Evolutionary conservation across 306 rosid genomes (phyloP).

Genomic region (Luffa aegyptiaca): DNA sequence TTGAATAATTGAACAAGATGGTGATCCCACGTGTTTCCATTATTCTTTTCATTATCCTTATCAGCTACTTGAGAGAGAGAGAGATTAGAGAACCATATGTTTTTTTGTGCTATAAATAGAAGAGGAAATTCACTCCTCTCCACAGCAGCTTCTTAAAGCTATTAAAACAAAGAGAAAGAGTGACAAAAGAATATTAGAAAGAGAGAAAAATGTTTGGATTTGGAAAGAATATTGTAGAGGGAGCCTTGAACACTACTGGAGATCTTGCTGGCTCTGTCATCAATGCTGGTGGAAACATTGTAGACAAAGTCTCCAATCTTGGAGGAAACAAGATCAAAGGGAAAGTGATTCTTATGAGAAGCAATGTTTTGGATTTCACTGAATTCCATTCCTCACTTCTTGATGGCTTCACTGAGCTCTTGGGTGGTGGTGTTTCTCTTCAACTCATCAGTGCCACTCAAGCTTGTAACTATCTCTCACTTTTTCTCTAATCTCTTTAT

Average conservation of each 20-base stretch:
- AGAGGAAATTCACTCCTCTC: too few species aligned
- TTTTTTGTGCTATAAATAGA: not conserved
- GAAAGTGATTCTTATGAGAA: conserved; percentile 58
- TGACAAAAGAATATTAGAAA: not conserved
- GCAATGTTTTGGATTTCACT: conserved; percentile 62
- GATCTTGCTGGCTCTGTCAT: too few species aligned
- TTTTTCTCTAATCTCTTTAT: not conserved
- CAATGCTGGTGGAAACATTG: too few species aligned
- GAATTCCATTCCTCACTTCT: conserved; percentile 37
- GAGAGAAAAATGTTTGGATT: not conserved
- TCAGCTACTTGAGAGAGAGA: too few species aligned
- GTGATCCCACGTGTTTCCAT: not conserved
- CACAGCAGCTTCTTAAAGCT: not conserved
- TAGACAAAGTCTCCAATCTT: not conserved
- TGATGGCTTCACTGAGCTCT: conserved; percentile 47
- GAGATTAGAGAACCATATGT: too few species aligned
- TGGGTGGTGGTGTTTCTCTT: conserved; percentile 44
- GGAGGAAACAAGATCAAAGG: conserved; percentile 28
- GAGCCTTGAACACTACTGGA: too few species aligned
- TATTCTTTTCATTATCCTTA: not conserved
- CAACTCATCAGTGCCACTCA: conserved; percentile 35
- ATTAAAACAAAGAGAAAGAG: not conserved
- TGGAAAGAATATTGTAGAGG: too few species aligned
- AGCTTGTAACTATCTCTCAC: not conserved
- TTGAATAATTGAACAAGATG: not conserved